A percentile compares a stretch with the other conserved stretches of the same genome.
Conservation (phyloP, 257 asterid species). For the Penstemon barbatus region DNA sequence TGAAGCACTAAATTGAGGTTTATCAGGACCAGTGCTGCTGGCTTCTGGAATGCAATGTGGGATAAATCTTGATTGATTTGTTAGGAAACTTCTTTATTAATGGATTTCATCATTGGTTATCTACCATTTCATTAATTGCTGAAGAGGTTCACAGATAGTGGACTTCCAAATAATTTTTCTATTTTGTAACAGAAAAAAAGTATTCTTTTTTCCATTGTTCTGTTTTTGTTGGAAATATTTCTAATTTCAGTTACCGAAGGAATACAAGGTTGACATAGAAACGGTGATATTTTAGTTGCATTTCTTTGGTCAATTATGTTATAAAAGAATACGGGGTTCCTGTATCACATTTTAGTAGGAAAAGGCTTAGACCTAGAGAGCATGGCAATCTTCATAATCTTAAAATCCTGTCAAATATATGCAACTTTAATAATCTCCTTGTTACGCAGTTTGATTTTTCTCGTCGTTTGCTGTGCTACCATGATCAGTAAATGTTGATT, state of each 20-base stretch:
- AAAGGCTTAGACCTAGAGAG: neutral
- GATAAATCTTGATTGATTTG: neutral
- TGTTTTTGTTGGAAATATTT: neutral
- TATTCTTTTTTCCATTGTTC: neutral
- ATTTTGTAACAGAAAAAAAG: neutral
- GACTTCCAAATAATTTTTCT: neutral
- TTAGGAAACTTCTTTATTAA: neutral
- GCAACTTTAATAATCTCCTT: slow-evolving; percentile 13
- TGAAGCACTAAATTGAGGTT: neutral
- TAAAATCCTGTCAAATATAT: slow-evolving; percentile 9
- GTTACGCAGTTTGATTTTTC: slow-evolving; percentile 7
- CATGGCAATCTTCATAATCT: neutral
- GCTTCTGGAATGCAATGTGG: too few relatives aligned
- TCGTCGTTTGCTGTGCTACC: slow-evolving; percentile 1
- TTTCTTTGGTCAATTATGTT: neutral
- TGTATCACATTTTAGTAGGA: too few relatives aligned
- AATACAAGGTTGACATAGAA: neutral
- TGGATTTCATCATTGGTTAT: slow-evolving; percentile 12
- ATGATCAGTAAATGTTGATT: slow-evolving; percentile 4
- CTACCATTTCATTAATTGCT: neutral
- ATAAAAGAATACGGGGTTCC: too few relatives aligned
- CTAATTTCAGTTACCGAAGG: neutral
- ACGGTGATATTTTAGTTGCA: neutral
- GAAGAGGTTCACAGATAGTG: neutral
- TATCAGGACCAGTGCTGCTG: too few relatives aligned